Conservation (phyloP, 2,329 filamentous ascomycete genomes). For the Pyricularia sp. region DNA sequence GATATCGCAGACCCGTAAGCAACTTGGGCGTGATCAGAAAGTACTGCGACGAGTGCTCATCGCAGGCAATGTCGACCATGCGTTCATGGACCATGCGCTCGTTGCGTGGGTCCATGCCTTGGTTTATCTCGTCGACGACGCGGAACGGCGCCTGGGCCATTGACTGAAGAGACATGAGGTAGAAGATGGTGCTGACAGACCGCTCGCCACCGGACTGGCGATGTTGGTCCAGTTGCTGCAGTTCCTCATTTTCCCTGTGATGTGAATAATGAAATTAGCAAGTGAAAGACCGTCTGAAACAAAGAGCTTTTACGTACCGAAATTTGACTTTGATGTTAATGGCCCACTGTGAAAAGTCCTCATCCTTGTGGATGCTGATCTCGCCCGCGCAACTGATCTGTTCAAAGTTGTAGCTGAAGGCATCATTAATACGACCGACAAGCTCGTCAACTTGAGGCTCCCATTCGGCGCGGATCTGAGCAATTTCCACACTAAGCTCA, state of each 20-base stretch:
- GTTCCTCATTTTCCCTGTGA: constrained; percentile 64
- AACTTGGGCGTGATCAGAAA: constrained; percentile 98
- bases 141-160: constrained; percentile 93
- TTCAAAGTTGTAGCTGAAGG: constrained; percentile 87
- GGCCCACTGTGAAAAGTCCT: constrained; percentile 90
- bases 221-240: constrained; percentile 81
- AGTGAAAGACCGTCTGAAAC: not conserved
- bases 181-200: constrained; percentile 95
- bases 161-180: constrained; percentile 93
- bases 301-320: constrained; percentile 44
- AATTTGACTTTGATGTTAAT: constrained; percentile 95
- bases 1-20: constrained; percentile 75
- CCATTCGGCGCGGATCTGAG: constrained; percentile 61
- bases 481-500: constrained; percentile 48
- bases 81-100: constrained; percentile 97
- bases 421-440: constrained; percentile 73
- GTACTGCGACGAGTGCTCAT: constrained; percentile 72
- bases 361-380: constrained; percentile 78
- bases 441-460: constrained; percentile 76
- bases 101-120: constrained; percentile 98
- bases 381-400: constrained; percentile 92
- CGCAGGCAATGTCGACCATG: constrained; percentile 95
- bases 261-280: not conserved
- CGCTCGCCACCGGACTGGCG: constrained; percentile 95
- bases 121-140: constrained; percentile 98